Percentiles rank a stretch among this genome's conserved stretches.
These are phyloP conservation scores for Colletotrichum sp. DNA, from an alignment of 2,329 filamentous ascomycete genomes.

Conservation along the genomic window DNA sequence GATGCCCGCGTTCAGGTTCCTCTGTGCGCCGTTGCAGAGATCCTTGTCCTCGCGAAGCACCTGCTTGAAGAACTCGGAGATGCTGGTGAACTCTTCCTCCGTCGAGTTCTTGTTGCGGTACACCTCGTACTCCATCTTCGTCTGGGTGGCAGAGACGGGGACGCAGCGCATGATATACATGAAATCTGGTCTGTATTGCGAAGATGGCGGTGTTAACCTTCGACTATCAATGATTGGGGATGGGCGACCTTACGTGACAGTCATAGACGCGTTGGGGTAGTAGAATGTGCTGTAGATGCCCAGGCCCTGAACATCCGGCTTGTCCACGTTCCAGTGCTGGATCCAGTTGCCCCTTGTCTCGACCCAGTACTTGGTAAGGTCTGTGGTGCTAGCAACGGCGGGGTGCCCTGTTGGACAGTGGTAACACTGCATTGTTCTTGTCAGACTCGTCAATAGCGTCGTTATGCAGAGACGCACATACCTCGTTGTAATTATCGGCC, in stretches of 20 bases:
- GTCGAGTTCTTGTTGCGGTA: conserved; percentile 52
- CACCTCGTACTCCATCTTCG: conserved; percentile 55
- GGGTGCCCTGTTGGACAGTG: conserved; percentile 46
- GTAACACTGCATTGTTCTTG: neutral
- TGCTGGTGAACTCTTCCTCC: conserved; percentile 49
- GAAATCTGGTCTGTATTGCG: conserved; percentile 40
- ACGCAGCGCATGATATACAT: conserved; percentile 57
- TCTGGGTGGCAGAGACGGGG: conserved; percentile 44
- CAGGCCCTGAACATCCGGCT: conserved; percentile 36
- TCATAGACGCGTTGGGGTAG: neutral
- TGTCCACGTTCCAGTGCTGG: conserved; percentile 40
- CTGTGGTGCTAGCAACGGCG: conserved; percentile 44
- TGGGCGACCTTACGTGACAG: neutral
- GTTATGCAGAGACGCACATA: neutral
- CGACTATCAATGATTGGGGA: fast-evolving
- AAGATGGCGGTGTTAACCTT: fast-evolving
- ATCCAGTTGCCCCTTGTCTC: conserved; percentile 36
- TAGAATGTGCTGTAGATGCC: conserved; percentile 34
- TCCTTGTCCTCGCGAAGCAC: conserved; percentile 57
- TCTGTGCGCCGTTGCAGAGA: conserved; percentile 52
- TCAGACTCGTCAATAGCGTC: fast-evolving
- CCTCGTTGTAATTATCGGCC: neutral
- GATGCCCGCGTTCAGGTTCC: conserved; percentile 54
- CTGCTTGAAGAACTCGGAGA: conserved; percentile 55
- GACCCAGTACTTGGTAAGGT: conserved; percentile 48